These are phyloP conservation scores for Usnea hakonensis DNA, from an alignment of 495 filamentous ascomycete species.

Conservation along the genomic window DNA sequence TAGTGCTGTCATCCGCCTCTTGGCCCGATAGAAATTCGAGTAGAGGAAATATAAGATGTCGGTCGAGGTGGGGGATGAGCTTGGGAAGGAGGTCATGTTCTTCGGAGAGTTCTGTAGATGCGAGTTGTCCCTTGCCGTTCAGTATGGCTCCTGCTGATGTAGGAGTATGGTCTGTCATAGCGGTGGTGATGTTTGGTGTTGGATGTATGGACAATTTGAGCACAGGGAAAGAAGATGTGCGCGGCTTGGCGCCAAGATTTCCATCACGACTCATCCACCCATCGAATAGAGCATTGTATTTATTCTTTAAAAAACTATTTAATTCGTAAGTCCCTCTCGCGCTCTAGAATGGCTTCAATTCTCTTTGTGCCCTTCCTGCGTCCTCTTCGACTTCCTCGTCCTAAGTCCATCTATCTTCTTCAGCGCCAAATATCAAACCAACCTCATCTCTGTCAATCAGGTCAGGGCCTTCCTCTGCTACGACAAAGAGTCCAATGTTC, in stretches of 20 bases:
- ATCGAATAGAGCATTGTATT: background rate
- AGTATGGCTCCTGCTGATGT: constrained; percentile 47
- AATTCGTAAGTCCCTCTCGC: background rate
- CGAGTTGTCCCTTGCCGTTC: constrained; percentile 44
- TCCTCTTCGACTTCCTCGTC: constrained; percentile 4
- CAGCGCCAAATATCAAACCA: constrained; percentile 1
- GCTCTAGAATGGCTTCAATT: constrained; percentile 3
- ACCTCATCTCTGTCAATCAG: constrained; percentile 1
- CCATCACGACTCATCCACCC: too few relatives aligned
- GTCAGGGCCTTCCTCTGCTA: background rate
- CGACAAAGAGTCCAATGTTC: background rate
- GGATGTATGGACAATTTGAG: background rate
- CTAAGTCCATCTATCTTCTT: background rate
- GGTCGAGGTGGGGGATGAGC: constrained; percentile 85
- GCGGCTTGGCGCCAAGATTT: background rate
- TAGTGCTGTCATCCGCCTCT: constrained; percentile 54
- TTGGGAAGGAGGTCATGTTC: constrained; percentile 81
- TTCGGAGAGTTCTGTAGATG: constrained; percentile 49
- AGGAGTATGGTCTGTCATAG: constrained; percentile 61
- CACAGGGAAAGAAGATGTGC: background rate
- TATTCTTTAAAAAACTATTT: too few relatives aligned
- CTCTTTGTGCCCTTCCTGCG: constrained; percentile 7
- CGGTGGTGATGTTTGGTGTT: constrained; percentile 26
- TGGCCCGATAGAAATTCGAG: constrained; percentile 66
- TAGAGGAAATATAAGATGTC: constrained; percentile 89